Conservation (phyloP, 179 eudicot species). For the Beta corolliflora region DNA sequence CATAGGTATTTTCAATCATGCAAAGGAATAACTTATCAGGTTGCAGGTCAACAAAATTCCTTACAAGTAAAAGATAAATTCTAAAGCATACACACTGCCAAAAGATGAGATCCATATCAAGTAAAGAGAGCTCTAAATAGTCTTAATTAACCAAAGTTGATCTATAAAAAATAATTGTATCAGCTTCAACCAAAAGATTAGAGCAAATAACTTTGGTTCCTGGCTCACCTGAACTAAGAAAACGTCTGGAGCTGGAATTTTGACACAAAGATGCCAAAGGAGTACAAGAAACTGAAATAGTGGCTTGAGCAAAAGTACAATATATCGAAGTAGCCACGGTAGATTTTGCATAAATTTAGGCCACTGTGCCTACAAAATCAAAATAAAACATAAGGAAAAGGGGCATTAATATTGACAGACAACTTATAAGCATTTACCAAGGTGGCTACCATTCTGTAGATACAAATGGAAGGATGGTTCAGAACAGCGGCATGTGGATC, state of each 20-base stretch:
- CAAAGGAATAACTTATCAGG: neutral
- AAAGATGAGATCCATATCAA: neutral
- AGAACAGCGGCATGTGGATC: constrained; percentile 73
- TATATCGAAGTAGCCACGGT: constrained; percentile 59
- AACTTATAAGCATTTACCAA: constrained; percentile 9
- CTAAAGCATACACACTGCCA: neutral
- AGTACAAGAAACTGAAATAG: constrained; percentile 72
- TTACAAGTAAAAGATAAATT: neutral
- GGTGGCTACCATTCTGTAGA: constrained; percentile 68
- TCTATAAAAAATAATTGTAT: neutral
- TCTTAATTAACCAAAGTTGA: neutral
- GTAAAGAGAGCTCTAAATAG: neutral
- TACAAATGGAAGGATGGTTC: constrained; percentile 67
- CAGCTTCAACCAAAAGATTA: neutral
- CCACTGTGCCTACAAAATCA: constrained; percentile 70
- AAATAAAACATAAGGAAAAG: constrained; percentile 9
- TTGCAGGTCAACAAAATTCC: neutral
- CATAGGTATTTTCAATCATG: neutral
- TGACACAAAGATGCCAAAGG: constrained; percentile 86
- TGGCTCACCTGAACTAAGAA: constrained; percentile 82
- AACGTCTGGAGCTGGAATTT: constrained; percentile 88
- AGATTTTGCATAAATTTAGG: constrained; percentile 56
- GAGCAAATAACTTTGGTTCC: neutral
- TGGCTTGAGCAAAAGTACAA: constrained; percentile 81
- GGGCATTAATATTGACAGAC: neutral